A percentile compares a stretch with the other conserved stretches of the same genome.
Evolutionary conservation across 2,329 filamentous ascomycete genomes (phyloP).

Genomic region (Gremmenia infestans): DNA sequence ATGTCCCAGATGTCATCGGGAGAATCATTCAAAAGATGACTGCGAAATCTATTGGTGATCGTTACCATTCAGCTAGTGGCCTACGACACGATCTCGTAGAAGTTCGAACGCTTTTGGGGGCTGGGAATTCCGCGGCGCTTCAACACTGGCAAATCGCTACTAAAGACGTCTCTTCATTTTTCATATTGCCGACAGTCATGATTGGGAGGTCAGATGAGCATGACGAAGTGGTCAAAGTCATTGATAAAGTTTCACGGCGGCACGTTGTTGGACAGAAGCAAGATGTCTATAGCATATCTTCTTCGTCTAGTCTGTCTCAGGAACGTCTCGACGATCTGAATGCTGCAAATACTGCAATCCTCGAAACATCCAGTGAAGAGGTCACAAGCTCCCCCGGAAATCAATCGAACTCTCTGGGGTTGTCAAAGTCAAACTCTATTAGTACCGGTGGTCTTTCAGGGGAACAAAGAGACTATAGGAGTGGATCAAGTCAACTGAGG

Average conservation of each 20-base stretch:
- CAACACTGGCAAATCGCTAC: constrained; percentile 70
- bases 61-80: constrained; percentile 85
- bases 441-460: constrained; percentile 5
- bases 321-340: constrained; percentile 21
- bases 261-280: constrained; percentile 47
- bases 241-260: constrained; percentile 68
- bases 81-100: constrained; percentile 74
- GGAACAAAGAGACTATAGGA: constrained; percentile 10
- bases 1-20: constrained; percentile 78
- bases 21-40: constrained; percentile 89
- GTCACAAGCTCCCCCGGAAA: constrained; percentile 53
- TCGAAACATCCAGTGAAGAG: constrained; percentile 42
- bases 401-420: constrained; percentile 24
- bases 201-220: constrained; percentile 74
- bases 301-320: constrained; percentile 49
- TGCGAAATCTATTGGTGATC: constrained; percentile 77
- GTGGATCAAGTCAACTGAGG: constrained; percentile 3
- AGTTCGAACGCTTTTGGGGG: constrained; percentile 67
- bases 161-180: constrained; percentile 89
- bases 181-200: constrained; percentile 76
- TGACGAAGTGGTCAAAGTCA: constrained; percentile 63
- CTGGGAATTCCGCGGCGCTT: constrained; percentile 68
- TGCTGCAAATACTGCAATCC: constrained; percentile 38
- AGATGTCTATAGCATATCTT: constrained; percentile 44
- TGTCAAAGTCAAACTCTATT: constrained; percentile 19